Conservation (phyloP, 345 rosid genomes). For the Carallia pectinifolia region DNA sequence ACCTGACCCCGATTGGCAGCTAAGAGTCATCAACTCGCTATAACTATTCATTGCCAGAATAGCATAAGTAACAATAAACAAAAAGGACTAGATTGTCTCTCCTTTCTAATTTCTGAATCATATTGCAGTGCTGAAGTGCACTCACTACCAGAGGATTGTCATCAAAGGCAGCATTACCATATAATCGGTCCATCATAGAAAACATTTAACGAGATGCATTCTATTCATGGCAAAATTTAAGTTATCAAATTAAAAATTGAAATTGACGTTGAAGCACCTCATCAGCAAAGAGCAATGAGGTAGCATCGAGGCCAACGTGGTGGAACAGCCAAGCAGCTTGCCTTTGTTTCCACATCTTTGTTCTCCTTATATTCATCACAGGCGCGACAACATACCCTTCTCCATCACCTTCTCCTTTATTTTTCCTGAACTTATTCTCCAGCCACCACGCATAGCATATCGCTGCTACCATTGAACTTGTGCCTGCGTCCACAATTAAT, state of each 20-base stretch:
- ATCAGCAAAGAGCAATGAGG: conserved; percentile 57
- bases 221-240: neutral
- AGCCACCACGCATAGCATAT: conserved; percentile 61
- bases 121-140: no score
- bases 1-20: conserved; percentile 32
- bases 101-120: no score
- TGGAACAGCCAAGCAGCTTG: conserved; percentile 69
- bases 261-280: conserved; percentile 41
- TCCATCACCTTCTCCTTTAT: conserved; percentile 24
- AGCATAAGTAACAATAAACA: neutral
- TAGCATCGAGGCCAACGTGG: conserved; percentile 52
- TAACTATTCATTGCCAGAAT: neutral
- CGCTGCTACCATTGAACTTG: conserved; percentile 61
- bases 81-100: no score
- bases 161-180: no score
- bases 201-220: no score
- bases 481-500: conserved; percentile 34
- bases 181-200: no score
- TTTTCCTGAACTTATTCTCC: conserved; percentile 42
- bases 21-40: neutral
- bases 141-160: no score
- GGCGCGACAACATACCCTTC: conserved; percentile 38
- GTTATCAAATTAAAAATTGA: neutral
- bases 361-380: conserved; percentile 55
- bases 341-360: conserved; percentile 52